A percentile compares a stretch with the other conserved stretches of the same genome.
Conservation (phyloP, 2,329 filamentous ascomycete genomes). For the Fusarium subtropicale region DNA sequence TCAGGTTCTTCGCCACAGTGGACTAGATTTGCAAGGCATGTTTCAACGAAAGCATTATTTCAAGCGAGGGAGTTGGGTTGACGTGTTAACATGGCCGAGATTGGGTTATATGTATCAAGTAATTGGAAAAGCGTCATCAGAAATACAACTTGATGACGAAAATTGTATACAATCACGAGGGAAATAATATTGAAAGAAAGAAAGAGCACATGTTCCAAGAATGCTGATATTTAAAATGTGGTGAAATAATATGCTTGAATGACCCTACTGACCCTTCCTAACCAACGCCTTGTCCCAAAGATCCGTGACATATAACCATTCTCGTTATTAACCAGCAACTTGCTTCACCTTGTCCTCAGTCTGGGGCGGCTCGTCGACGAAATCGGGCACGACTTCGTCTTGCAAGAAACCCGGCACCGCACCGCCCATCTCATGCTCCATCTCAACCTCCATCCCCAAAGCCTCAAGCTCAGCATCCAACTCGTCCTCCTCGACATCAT, state of each 20-base stretch:
- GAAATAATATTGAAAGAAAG: not conserved
- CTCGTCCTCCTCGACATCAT: slow-evolving; percentile 97
- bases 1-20: slow-evolving; percentile 78
- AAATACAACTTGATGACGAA: not conserved
- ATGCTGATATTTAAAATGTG: not conserved
- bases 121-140: slow-evolving; percentile 1
- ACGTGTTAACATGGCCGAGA: slow-evolving; percentile 13
- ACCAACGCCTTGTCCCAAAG: slow-evolving; percentile 42
- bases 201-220: not conserved
- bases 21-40: slow-evolving; percentile 47
- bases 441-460: slow-evolving; percentile 90
- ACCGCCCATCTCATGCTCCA: slow-evolving; percentile 75
- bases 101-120: slow-evolving; percentile 25
- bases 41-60: slow-evolving; percentile 28
- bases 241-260: slow-evolving; percentile 32
- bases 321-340: slow-evolving; percentile 65
- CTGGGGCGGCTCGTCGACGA: slow-evolving; percentile 91
- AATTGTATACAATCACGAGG: not conserved
- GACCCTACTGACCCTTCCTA: slow-evolving; percentile 36
- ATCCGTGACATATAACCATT: not conserved
- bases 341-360: slow-evolving; percentile 82
- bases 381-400: slow-evolving; percentile 86
- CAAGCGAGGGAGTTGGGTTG: slow-evolving; percentile 42
- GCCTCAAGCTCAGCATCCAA: slow-evolving; percentile 96
- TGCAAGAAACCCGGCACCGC: slow-evolving; percentile 87